Evolutionary conservation across 768 basidiomycete genomes (phyloP).

Genomic region (Amanita exitialis): DNA sequence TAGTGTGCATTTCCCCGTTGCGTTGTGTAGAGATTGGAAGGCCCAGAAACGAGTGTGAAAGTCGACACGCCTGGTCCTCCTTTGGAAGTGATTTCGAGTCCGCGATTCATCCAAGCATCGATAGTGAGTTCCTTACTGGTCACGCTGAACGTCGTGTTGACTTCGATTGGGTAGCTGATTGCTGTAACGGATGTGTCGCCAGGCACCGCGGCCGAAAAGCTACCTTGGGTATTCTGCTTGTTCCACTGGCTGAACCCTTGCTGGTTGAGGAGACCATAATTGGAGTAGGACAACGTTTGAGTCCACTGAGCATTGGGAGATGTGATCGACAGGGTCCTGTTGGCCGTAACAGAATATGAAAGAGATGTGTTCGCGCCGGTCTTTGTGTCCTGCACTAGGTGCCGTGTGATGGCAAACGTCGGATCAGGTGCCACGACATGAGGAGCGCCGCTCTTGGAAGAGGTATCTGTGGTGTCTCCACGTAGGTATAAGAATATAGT

Average conservation of each 20-base stretch:
- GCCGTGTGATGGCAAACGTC: not conserved
- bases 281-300: not conserved
- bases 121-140: not conserved
- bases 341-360: conserved; percentile 1
- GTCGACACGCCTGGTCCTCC: conserved; percentile 1
- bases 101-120: not conserved
- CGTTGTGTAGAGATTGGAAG: not conserved
- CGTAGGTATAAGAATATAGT: not conserved
- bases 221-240: not conserved
- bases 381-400: not conserved
- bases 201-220: not conserved
- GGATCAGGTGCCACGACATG: not conserved
- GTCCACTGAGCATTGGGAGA: not conserved
- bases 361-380: conserved; percentile 1
- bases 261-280: conserved; percentile 1
- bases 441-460: not conserved
- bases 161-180: conserved; percentile 1
- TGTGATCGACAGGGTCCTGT: not conserved
- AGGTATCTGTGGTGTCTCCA: not conserved
- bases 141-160: not conserved
- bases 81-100: not conserved
- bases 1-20: not conserved
- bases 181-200: not conserved
- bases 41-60: not conserved
- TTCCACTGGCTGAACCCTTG: conserved; percentile 1